Evolutionary conservation across 2,329 filamentous ascomycete genomes (phyloP).

Genomic region (Monascus ruber): DNA sequence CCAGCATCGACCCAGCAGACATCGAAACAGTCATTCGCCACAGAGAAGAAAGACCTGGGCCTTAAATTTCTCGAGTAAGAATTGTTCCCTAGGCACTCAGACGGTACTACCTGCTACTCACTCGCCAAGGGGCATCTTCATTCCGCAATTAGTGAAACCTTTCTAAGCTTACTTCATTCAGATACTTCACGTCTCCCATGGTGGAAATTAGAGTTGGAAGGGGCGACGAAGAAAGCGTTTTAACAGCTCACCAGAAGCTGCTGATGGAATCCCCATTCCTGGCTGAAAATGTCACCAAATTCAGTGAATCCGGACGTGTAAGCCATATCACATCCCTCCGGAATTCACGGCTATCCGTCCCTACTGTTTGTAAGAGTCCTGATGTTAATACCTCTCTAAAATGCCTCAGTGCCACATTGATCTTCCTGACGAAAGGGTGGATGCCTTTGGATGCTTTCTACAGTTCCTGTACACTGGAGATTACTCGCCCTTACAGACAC

Average conservation of each 20-base stretch:
- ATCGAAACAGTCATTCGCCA: neutral
- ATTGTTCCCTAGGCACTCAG: neutral
- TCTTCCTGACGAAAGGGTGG: conserved; percentile 55
- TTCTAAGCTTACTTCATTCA: conserved; percentile 4
- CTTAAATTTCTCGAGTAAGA: conserved; percentile 22
- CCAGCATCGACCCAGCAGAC: too few relatives aligned
- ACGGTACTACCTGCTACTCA: too few relatives aligned
- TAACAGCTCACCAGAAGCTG: conserved; percentile 71
- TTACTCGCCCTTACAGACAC: conserved; percentile 61
- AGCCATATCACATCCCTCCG: conserved; percentile 16
- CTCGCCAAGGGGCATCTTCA: neutral
- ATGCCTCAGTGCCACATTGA: conserved; percentile 50
- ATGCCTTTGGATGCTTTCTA: conserved; percentile 66
- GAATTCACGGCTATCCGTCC: too few relatives aligned
- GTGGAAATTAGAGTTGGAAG: conserved; percentile 56
- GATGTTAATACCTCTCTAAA: conserved; percentile 10
- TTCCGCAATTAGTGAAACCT: neutral
- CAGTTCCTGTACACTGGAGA: conserved; percentile 77
- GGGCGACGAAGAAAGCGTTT: conserved; percentile 47
- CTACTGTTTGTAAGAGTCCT: neutral
- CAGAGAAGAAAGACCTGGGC: conserved; percentile 9
- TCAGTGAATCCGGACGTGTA: conserved; percentile 52
- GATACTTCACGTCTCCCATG: conserved; percentile 57
- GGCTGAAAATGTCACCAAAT: conserved; percentile 48
- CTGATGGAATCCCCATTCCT: conserved; percentile 67